A percentile compares a stretch with the other conserved stretches of the same genome.
phyloP scores from a whole-genome alignment of 2,329 filamentous ascomycete genomes.

The Phoma herbarum region DNA sequence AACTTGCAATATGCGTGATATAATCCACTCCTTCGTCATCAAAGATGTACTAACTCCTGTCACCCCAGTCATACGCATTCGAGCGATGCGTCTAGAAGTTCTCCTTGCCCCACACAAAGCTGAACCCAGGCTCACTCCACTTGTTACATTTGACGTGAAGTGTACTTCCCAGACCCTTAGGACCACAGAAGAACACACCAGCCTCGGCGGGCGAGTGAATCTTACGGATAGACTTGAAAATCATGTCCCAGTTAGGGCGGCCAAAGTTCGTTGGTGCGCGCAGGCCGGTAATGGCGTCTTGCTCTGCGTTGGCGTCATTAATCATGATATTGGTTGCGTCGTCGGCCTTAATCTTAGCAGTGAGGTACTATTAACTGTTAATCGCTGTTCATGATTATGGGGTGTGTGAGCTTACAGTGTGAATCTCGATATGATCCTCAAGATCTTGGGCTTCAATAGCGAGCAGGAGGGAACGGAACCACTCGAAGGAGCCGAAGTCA shows the following conservation, averaged over 20 bases:
- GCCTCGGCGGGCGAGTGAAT: conserved; percentile 60
- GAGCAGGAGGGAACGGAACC: conserved; percentile 84
- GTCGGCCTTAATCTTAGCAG: conserved; percentile 84
- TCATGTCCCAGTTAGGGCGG: conserved; percentile 88
- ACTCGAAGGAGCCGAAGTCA: conserved; percentile 88
- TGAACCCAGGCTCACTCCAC: conserved; percentile 81
- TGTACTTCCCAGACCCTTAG: conserved; percentile 78
- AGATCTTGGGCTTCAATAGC: conserved; percentile 88
- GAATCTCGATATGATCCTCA: conserved; percentile 85
- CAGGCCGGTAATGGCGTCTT: conserved; percentile 84
- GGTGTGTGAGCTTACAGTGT: conserved; percentile 63
- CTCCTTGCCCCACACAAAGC: conserved; percentile 74
- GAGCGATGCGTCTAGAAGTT: conserved; percentile 63
- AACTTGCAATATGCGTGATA: conserved; percentile 13
- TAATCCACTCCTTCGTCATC: not conserved
- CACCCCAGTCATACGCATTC: not conserved
- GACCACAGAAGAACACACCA: conserved; percentile 77
- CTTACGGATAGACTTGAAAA: conserved; percentile 84
- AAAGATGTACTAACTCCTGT: not conserved
- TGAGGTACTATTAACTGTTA: conserved; percentile 68
- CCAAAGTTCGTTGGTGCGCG: conserved; percentile 86
- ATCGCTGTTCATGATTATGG: not conserved
- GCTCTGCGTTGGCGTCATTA: conserved; percentile 84
- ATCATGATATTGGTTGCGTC: conserved; percentile 94
- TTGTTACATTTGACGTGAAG: conserved; percentile 87